A percentile compares a stretch with the other conserved stretches of the same genome.
These are phyloP conservation scores for Diaporthe humulicola DNA, from an alignment of 2,329 filamentous ascomycete species.

Conservation along the genomic window DNA sequence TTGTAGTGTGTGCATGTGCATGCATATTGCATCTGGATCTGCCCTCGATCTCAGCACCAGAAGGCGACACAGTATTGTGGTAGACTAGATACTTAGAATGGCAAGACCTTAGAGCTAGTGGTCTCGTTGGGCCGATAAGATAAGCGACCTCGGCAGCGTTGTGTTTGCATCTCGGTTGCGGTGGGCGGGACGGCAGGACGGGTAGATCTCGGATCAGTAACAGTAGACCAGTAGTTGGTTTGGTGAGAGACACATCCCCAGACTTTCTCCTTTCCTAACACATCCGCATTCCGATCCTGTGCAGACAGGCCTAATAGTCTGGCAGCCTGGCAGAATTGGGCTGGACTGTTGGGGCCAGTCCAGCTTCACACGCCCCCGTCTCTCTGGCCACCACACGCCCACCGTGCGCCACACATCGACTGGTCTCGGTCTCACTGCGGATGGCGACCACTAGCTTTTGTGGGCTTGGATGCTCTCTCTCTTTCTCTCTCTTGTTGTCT, in stretches of 20 bases:
- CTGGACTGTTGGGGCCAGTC: conserved; percentile 1
- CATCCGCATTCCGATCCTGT: background rate
- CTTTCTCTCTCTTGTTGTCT: too few relatives aligned
- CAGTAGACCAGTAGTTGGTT: conserved; percentile 1
- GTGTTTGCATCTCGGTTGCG: conserved; percentile 23
- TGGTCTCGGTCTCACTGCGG: conserved; percentile 1
- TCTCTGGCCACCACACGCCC: background rate
- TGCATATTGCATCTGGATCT: background rate
- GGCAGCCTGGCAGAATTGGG: background rate
- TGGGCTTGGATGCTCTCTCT: conserved; percentile 19
- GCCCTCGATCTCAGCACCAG: background rate
- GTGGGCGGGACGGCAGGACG: conserved; percentile 19
- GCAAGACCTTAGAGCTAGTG: background rate
- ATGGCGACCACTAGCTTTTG: conserved; percentile 20
- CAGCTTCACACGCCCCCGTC: background rate
- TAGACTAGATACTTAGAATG: too few relatives aligned
- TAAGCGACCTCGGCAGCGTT: conserved; percentile 27
- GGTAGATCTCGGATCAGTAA: conserved; percentile 21
- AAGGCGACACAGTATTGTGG: background rate
- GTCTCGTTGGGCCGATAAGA: conserved; percentile 24
- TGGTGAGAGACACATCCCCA: conserved; percentile 26
- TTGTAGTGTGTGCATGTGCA: background rate
- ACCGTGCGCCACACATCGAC: conserved; percentile 10
- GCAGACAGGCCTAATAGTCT: background rate
- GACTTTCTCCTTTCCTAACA: background rate